Base-by-base conservation (phyloP, 2,329 filamentous ascomycete genomes). In the Alternaria infectoria region DNA sequence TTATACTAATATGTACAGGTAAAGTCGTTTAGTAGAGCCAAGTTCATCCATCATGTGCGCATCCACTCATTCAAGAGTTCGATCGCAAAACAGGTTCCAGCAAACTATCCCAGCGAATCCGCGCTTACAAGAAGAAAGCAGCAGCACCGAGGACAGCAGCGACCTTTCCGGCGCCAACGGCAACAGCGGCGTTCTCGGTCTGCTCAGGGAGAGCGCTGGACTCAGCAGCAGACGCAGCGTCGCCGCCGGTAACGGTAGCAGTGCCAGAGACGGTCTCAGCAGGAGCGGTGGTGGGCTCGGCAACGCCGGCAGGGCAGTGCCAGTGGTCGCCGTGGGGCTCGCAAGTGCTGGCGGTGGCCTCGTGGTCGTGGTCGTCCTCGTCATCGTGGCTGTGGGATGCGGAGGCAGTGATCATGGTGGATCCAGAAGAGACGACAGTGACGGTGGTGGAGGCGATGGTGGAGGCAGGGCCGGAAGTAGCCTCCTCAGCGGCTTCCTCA, bases 251-350 rank as follows among this genome's bases (percentile, higher is more conserved):
- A 6, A 62, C 62, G 12, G 66, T 56, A 17, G 68, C 59, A 52
- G 57, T 56, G 12, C 54, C 17, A 15, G 60, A 62, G 15, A 32
- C 55, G 4, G 54, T 26, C 21, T 19, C 47, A 26, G 55, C 60
- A 40, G 70, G 72, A 3, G 54, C 45, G 10, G 69, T 68, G 2
- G 69, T 73, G 10, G 73, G 73, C 63, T 74, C 67, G 3, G 71
- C 36, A n/a, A 74, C 71, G n/a, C 73, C 71, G 15, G 62, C 64
- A 1, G 71, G 73, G 47, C 73, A 74, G 62, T 74, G 68, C 71
- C 72, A 75, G 62, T 76, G 72, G 52, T 74, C 70, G 28, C 52
- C 65, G 49, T 74, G 74, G 30, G 72, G 71, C 54, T 71, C 70
- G 57, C 74, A 76, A 3, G 71, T 74, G 44, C 69, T 59, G 7